These are phyloP conservation scores for Metrosideros polymorpha DNA, from an alignment of 441 rosid species.

Conservation along the genomic window DNA sequence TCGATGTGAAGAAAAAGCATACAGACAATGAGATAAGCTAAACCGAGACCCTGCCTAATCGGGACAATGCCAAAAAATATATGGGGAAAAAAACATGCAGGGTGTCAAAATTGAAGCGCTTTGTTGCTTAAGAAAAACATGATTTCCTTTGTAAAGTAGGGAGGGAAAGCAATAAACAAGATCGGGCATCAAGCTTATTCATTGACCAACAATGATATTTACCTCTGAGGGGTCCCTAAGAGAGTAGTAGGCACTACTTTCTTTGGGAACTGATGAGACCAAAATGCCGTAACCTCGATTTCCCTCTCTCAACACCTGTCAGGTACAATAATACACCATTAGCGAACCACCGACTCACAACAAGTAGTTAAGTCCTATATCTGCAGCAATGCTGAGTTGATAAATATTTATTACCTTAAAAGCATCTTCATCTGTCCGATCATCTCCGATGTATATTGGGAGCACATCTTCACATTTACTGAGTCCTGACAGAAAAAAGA, in stretches of 20 bases:
- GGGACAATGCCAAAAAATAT: background rate
- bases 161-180: background rate
- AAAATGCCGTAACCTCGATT: constrained; percentile 71
- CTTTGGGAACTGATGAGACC: constrained; percentile 79
- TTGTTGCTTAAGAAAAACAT: background rate
- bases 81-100: too few relatives aligned
- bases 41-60: background rate
- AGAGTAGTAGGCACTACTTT: constrained; percentile 76
- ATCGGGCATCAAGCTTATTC: background rate
- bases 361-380: background rate
- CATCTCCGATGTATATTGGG: constrained; percentile 96
- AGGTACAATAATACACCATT: background rate
- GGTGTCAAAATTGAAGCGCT: too few relatives aligned
- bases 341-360: background rate
- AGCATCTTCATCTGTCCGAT: constrained; percentile 96
- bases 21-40: background rate
- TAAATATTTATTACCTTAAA: constrained; percentile 40
- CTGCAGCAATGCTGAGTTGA: background rate
- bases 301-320: constrained; percentile 70
- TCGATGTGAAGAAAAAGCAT: background rate
- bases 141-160: background rate
- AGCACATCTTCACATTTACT: constrained; percentile 69
- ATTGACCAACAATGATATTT: background rate
- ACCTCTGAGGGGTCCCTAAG: constrained; percentile 89
- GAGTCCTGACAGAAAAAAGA: constrained; percentile 32